Conservation (phyloP, 1,139 yeast genomes). For the Meyerozyma carpophila region DNA sequence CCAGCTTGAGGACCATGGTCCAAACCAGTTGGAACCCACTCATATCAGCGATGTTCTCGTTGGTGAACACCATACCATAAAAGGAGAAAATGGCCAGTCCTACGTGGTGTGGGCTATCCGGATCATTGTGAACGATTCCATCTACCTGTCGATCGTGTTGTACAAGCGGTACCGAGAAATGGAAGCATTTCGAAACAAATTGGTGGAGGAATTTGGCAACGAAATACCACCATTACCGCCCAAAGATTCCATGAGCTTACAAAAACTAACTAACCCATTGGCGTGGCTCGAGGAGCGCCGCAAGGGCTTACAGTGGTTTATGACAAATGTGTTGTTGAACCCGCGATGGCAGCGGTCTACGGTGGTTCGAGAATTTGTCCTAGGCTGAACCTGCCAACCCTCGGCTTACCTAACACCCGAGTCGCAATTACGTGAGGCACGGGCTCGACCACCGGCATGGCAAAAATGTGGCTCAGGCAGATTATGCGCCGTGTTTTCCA, state of each 20-base stretch:
- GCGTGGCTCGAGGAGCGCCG: constrained; percentile 58
- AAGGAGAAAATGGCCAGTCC: constrained; percentile 34
- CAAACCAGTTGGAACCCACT: constrained; percentile 16
- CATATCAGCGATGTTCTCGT: constrained; percentile 36
- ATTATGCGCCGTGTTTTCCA: too few relatives aligned
- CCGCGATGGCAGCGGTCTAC: constrained; percentile 48
- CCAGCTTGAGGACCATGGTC: constrained; percentile 19
- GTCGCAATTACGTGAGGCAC: background rate
- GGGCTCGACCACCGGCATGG: background rate
- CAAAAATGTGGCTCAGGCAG: too few relatives aligned
- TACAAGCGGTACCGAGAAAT: constrained; percentile 67
- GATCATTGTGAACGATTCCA: constrained; percentile 36
- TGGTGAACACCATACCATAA: constrained; percentile 33
- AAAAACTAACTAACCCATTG: constrained; percentile 40
- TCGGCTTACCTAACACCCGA: background rate
- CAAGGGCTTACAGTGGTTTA: constrained; percentile 68
- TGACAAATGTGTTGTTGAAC: constrained; percentile 61
- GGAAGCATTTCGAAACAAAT: constrained; percentile 37
- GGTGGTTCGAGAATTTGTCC: constrained; percentile 48
- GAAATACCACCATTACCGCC: constrained; percentile 66
- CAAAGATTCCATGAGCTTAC: constrained; percentile 44
- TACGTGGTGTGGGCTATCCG: constrained; percentile 47
- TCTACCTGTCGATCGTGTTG: constrained; percentile 40
- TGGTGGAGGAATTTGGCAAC: constrained; percentile 32
- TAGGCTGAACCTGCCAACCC: background rate